Percentiles rank a stretch among this genome's conserved stretches.
Evolutionary conservation across 1,139 yeast species (phyloP).

Genomic region (Zygosaccharomyces sapae): DNA sequence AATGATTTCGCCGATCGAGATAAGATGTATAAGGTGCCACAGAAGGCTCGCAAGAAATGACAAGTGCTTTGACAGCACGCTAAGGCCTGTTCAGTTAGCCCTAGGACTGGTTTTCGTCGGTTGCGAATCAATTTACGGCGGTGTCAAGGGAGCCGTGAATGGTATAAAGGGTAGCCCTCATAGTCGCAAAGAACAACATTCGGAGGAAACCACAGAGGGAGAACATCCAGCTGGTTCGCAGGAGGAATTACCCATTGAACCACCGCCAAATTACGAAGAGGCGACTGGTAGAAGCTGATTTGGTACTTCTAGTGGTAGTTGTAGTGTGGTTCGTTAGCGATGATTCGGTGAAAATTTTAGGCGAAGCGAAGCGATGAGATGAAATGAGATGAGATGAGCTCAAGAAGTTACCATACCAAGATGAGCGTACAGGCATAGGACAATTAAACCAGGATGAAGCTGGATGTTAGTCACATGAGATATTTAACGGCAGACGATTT

Average conservation of each 20-base stretch:
- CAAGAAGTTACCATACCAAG: too few relatives aligned
- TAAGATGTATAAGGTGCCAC: slow-evolving; percentile 2
- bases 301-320: not conserved
- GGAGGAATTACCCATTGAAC: too few relatives aligned
- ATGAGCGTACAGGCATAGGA: too few relatives aligned
- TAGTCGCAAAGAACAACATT: not conserved
- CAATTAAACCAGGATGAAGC: slow-evolving; percentile 54
- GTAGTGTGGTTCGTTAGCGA: slow-evolving; percentile 1
- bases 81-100: not conserved
- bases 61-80: not conserved
- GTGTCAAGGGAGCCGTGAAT: slow-evolving; percentile 1
- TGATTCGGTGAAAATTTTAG: slow-evolving; percentile 4
- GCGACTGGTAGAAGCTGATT: not conserved
- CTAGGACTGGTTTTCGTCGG: slow-evolving; percentile 1
- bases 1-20: slow-evolving; percentile 1
- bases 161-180: not conserved
- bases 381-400: slow-evolving; percentile 2
- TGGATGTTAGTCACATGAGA: slow-evolving; percentile 90
- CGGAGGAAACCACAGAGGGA: too few relatives aligned
- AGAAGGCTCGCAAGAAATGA: not conserved
- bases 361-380: too few relatives aligned
- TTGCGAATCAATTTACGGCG: slow-evolving; percentile 3
- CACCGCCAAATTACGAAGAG: slow-evolving; percentile 4
- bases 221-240: too few relatives aligned
- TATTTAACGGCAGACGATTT: slow-evolving; percentile 88